phyloP scores from a whole-genome alignment of 1,139 yeast genomes.

The Kodamaea sp. region DNA sequence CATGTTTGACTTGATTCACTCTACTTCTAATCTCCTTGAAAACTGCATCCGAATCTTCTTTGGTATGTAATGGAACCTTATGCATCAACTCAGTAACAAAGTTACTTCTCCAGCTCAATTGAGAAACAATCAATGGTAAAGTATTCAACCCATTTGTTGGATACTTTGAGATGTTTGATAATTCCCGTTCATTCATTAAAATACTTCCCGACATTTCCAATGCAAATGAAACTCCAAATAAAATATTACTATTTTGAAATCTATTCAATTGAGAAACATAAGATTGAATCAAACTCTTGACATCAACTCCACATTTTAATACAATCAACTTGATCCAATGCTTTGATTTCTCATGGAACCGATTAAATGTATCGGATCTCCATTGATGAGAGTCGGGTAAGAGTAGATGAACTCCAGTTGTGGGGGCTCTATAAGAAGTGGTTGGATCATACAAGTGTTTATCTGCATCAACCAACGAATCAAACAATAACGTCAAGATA shows the following conservation, averaged over 20 bases:
- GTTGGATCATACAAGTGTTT: slow-evolving; percentile 82
- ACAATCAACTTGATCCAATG: slow-evolving; percentile 62
- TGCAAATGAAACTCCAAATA: slow-evolving; percentile 86
- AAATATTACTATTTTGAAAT: slow-evolving; percentile 38
- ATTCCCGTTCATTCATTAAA: slow-evolving; percentile 60
- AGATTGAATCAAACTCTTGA: slow-evolving; percentile 72
- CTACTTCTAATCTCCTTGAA: slow-evolving; percentile 22
- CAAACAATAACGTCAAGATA: slow-evolving; percentile 69
- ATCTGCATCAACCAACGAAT: slow-evolving; percentile 83
- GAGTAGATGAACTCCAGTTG: slow-evolving; percentile 54
- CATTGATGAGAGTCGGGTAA: slow-evolving; percentile 78
- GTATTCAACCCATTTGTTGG: slow-evolving; percentile 43
- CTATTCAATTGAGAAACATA: slow-evolving; percentile 57
- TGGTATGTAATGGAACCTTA: slow-evolving; percentile 31
- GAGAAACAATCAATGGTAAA: slow-evolving; percentile 71
- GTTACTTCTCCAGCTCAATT: slow-evolving; percentile 69
- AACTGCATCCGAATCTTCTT: slow-evolving; percentile 29
- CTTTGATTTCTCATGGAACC: slow-evolving; percentile 56
- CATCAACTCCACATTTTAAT: slow-evolving; percentile 61
- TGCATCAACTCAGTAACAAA: slow-evolving; percentile 41
- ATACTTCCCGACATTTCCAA: slow-evolving; percentile 80
- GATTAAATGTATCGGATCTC: slow-evolving; percentile 65
- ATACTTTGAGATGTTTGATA: slow-evolving; percentile 29
- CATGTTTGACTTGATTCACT: slow-evolving; percentile 10
- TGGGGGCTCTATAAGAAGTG: slow-evolving; percentile 59